Base-by-base conservation (phyloP, 768 basidiomycete species). In the Mycena latifolia region DNA sequence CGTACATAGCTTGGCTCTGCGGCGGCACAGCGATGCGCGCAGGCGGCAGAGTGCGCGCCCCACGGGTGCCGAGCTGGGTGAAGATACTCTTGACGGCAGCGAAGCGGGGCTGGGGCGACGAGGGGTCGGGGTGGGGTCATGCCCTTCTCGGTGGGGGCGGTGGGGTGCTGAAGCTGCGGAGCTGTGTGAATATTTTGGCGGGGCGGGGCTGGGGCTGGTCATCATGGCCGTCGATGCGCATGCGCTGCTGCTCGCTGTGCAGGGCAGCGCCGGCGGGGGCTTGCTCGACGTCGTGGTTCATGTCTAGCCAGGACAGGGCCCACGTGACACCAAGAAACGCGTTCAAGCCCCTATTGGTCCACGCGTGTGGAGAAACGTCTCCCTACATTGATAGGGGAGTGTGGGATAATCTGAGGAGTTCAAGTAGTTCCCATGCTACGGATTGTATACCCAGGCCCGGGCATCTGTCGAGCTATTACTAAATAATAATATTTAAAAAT, bases 71-170 rank as follows among this genome's bases (percentile, higher is more conserved):
- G 63, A 75, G 63, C 48, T 57, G 67, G 55, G 67, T 59, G 41
- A 72, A 68, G 28, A 72, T 70, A 47, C 61, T 65, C 54, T 74
- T 74, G 61, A 73, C 62, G 25, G 66, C 69, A 48, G 69, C 39
- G 50, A 71, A 60, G n/a, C 71, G 67, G 61, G 61, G 62, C 27
- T 66, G 69, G 54, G 65, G 56, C 35, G 72, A 69, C n/a, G 63
- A 67, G 67, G 73, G 4, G 70, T 75, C 57, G 71, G 69, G 33
- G 33, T 35, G n/a, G n/a, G 53, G 67, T 73, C 54, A 69, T 61
- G 17, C 45, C 63, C 53, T 62, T 66, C 11, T 57, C 37, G 24
- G 6, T 17, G 45, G 60, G 35, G 2, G 45, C 53, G 28, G 31
- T 45, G 35, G 52, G 28, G 31, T 57, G 48, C 59, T 45, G 25